These are phyloP conservation scores for Coix lacrymajobi DNA, from an alignment of 176 grass and related monocot species.

Conservation along the genomic window DNA sequence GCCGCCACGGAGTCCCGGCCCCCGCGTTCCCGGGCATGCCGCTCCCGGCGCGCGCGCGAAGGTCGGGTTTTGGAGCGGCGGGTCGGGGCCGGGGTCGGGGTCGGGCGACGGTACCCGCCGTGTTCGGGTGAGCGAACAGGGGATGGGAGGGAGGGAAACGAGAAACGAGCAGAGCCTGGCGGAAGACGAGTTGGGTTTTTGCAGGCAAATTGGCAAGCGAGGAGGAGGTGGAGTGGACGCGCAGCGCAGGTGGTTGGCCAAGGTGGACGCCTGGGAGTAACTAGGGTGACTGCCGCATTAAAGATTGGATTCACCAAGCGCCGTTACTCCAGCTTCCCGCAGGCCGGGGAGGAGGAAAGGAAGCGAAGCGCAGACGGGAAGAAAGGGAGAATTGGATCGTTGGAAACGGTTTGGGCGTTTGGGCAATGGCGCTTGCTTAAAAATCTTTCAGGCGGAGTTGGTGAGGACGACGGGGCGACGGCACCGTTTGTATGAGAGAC, in stretches of 20 bases:
- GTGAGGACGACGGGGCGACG: slow-evolving; percentile 15
- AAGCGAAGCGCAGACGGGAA: not conserved
- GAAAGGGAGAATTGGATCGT: not conserved
- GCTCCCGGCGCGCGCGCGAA: not conserved
- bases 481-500: slow-evolving; percentile 21
- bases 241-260: not conserved
- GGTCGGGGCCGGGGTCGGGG: not conserved
- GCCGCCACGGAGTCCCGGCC: not conserved
- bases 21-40: slow-evolving; percentile 10
- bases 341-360: not conserved
- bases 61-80: not conserved
- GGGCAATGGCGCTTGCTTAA: slow-evolving; percentile 24
- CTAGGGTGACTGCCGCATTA: slow-evolving; percentile 22
- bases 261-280: slow-evolving; percentile 25
- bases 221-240: not conserved
- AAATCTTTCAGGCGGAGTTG: slow-evolving; percentile 19
- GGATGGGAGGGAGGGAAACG: not conserved
- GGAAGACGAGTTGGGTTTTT: slow-evolving; percentile 22
- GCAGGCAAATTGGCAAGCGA: not conserved
- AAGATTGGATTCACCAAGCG: slow-evolving; percentile 9
- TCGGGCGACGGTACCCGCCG: too few relatives aligned
- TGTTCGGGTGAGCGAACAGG: slow-evolving; percentile 21
- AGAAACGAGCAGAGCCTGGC: not conserved
- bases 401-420: slow-evolving; percentile 7
- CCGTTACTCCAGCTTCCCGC: not conserved